Conservation (phyloP, 345 rosid species). For the Eucalyptus cloeziana region DNA sequence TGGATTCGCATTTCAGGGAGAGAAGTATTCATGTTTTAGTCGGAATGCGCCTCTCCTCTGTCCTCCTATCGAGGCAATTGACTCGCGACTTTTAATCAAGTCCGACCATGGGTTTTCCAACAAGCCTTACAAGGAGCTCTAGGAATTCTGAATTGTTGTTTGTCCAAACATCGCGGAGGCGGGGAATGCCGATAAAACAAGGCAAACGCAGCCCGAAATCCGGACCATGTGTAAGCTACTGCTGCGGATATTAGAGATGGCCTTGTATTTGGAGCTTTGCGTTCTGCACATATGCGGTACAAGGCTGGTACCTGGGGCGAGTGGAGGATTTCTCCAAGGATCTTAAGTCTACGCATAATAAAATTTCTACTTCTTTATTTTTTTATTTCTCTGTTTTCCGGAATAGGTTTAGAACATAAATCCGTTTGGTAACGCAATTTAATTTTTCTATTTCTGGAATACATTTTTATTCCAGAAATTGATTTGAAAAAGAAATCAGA, state of each 20-base stretch:
- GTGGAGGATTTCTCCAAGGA: constrained; percentile 70
- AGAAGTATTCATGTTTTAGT: constrained; percentile 48
- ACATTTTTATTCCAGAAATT: no score
- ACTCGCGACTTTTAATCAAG: no score
- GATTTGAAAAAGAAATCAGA: no score
- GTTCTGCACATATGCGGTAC: constrained; percentile 71
- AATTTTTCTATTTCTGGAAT: no score
- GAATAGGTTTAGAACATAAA: no score
- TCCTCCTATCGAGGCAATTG: constrained; percentile 56
- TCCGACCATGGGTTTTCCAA: no score
- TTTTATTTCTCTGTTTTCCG: no score
- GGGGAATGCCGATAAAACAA: constrained; percentile 22
- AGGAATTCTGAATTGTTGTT: no score
- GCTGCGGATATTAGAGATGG: constrained; percentile 67
- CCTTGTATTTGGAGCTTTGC: constrained; percentile 59
- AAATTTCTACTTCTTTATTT: no score
- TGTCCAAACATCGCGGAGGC: constrained; percentile 32
- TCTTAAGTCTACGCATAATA: no score
- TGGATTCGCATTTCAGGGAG: constrained; percentile 65
- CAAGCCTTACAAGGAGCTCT: rapidly evolving
- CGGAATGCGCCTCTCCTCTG: constrained; percentile 40
- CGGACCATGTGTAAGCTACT: constrained; percentile 39
- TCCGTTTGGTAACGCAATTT: no score
- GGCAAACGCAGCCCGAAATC: constrained; percentile 26
- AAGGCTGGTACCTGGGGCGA: constrained; percentile 64